These are phyloP conservation scores for Adansonia grandidieri DNA, from an alignment of 441 rosid genomes.

Conservation along the genomic window DNA sequence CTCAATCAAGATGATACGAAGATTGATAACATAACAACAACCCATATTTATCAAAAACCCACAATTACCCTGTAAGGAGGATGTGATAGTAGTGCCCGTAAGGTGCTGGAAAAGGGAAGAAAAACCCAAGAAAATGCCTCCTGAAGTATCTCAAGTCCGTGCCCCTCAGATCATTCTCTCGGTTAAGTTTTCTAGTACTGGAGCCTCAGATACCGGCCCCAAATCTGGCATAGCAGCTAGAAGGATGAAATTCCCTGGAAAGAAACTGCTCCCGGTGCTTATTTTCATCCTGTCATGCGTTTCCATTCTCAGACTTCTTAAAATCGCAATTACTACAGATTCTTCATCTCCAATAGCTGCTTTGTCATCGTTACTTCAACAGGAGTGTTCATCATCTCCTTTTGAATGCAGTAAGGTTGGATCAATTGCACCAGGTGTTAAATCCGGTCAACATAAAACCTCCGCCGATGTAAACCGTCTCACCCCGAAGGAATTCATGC, in stretches of 20 bases:
- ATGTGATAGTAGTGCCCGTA: constrained; percentile 33
- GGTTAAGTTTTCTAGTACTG: constrained; percentile 48
- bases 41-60: constrained; percentile 19
- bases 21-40: constrained; percentile 17
- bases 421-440: constrained; percentile 22
- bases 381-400: constrained; percentile 31
- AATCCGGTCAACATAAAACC: constrained; percentile 19
- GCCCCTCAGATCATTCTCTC: constrained; percentile 45
- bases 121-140: constrained; percentile 60
- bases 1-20: constrained; percentile 46
- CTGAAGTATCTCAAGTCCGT: constrained; percentile 54
- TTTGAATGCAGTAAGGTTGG: constrained; percentile 30
- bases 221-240: constrained; percentile 40
- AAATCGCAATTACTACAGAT: constrained; percentile 47
- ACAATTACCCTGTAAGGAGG: constrained; percentile 26
- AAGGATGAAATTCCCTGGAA: constrained; percentile 56
- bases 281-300: constrained; percentile 61
- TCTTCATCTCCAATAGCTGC: constrained; percentile 42
- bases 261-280: constrained; percentile 62
- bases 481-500: constrained; percentile 64
- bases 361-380: constrained; percentile 42
- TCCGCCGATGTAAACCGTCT: constrained; percentile 34
- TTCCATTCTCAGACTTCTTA: constrained; percentile 65
- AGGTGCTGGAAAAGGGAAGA: constrained; percentile 18
- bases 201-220: constrained; percentile 40